These are phyloP conservation scores for Dalbergia oliveri DNA, from an alignment of 306 rosid genomes.

Conservation along the genomic window DNA sequence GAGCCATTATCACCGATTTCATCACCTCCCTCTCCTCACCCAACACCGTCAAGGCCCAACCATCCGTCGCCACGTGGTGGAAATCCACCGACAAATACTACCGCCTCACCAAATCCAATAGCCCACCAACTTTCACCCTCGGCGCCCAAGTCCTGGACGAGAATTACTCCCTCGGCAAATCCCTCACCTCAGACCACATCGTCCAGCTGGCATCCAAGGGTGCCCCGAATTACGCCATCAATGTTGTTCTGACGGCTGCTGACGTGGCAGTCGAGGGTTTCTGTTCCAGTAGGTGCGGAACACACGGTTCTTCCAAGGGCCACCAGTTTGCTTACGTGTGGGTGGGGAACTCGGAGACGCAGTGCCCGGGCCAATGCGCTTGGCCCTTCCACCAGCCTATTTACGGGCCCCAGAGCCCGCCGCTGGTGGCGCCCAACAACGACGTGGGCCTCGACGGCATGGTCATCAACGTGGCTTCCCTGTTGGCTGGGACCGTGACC, in stretches of 20 bases:
- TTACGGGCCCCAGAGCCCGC: constrained; percentile 65
- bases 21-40: constrained; percentile 66
- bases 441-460: constrained; percentile 80
- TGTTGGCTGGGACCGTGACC: constrained; percentile 65
- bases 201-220: constrained; percentile 59
- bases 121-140: constrained; percentile 39
- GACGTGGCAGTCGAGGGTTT: constrained; percentile 67
- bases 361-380: constrained; percentile 74
- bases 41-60: constrained; percentile 41
- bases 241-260: constrained; percentile 62
- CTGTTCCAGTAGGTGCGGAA: constrained; percentile 67
- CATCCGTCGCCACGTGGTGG: constrained; percentile 71
- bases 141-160: constrained; percentile 59
- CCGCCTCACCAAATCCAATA: constrained; percentile 43
- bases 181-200: constrained; percentile 54
- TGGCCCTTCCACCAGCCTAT: constrained; percentile 78
- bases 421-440: constrained; percentile 68
- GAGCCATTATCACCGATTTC: constrained; percentile 69
- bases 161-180: constrained; percentile 57
- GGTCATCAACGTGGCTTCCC: constrained; percentile 63
- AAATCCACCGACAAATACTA: constrained; percentile 56
- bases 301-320: constrained; percentile 52
- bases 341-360: constrained; percentile 76
- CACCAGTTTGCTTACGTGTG: constrained; percentile 58
- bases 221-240: constrained; percentile 47